Conservation (phyloP, 352 stramenopile genomes). For the Globisporangium mamillatum region DNA sequence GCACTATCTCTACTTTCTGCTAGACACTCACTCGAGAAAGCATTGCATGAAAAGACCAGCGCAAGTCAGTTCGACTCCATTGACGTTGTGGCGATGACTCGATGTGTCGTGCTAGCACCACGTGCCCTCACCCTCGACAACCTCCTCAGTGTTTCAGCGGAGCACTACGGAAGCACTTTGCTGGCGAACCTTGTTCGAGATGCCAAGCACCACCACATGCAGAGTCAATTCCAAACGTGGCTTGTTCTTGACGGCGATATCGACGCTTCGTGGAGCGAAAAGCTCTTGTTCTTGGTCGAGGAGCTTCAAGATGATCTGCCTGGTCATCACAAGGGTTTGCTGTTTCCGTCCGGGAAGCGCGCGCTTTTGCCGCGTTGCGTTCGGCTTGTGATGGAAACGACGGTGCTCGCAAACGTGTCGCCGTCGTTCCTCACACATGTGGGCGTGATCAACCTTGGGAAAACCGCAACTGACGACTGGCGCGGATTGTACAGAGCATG, state of each 20-base stretch:
- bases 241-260: conserved; percentile 67
- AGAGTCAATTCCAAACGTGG: conserved; percentile 42
- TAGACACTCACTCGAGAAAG: neutral
- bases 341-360: conserved; percentile 35
- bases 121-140: conserved; percentile 33
- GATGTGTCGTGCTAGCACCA: conserved; percentile 39
- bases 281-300: conserved; percentile 35
- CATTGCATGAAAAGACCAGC: neutral
- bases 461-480: conserved; percentile 15
- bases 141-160: conserved; percentile 26
- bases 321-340: conserved; percentile 26
- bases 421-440: conserved; percentile 53
- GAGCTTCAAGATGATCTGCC: conserved; percentile 19
- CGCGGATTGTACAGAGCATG: conserved; percentile 38
- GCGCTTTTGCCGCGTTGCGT: conserved; percentile 33
- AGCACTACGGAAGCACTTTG: conserved; percentile 28
- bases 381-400: conserved; percentile 55
- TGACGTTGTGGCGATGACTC: conserved; percentile 12
- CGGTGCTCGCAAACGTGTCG: conserved; percentile 37
- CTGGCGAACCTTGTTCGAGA: conserved; percentile 41
- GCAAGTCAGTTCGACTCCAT: neutral
- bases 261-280: conserved; percentile 40
- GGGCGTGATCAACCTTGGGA: conserved; percentile 35
- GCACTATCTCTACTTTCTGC: conserved; percentile 23
- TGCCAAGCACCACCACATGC: conserved; percentile 30